These are phyloP conservation scores for Leishmania aethiopica DNA, from an alignment of 208 protist species.

Conservation along the genomic window DNA sequence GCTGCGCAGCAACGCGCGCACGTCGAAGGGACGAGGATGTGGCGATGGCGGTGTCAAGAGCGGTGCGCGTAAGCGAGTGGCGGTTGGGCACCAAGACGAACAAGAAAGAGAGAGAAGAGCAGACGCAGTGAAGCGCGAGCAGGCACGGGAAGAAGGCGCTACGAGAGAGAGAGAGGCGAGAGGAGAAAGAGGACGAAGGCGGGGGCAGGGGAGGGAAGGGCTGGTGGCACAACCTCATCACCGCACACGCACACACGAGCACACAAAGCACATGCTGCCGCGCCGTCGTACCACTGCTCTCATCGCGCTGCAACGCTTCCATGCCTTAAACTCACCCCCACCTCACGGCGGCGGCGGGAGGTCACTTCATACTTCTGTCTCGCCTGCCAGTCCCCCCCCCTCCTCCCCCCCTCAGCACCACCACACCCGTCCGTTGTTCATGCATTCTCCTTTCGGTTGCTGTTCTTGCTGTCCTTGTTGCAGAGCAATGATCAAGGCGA, in stretches of 20 bases:
- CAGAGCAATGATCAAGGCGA: neutral
- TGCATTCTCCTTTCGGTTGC: neutral
- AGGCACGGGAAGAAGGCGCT: neutral
- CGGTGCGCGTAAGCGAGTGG: neutral
- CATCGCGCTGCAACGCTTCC: neutral
- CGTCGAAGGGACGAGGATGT: neutral
- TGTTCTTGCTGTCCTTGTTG: neutral
- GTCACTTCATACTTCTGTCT: neutral
- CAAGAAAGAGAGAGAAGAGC: neutral
- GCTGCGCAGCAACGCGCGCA: neutral
- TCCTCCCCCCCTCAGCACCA: neutral
- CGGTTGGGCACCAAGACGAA: neutral
- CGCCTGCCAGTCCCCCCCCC: neutral
- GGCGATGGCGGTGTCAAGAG: neutral
- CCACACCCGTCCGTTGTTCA: neutral
- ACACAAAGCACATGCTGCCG: neutral
- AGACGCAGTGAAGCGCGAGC: neutral
- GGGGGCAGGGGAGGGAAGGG: neutral
- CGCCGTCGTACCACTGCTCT: neutral
- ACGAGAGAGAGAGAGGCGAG: neutral
- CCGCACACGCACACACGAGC: neutral
- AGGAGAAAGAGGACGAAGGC: neutral
- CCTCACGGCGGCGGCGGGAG: neutral
- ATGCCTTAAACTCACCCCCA: neutral
- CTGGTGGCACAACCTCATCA: neutral